Evolutionary conservation across 139 green algal species (phyloP), one percentile per base, ranked within the genome.

Genomic region (Desmodesmus armatus): DNA sequence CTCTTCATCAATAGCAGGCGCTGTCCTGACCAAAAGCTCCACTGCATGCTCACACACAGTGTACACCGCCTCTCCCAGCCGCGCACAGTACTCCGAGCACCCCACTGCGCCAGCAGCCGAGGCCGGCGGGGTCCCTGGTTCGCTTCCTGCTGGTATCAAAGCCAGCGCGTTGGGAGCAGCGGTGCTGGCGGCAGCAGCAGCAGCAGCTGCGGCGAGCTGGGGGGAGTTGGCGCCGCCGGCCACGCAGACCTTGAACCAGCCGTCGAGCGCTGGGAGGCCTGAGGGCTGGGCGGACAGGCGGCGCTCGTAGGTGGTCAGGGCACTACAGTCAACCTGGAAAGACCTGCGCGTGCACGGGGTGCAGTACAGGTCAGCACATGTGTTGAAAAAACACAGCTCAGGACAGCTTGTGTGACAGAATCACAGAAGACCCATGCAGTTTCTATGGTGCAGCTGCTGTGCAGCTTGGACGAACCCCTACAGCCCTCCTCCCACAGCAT

Each of bases 51-150:
- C 79, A 27, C 41, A 62, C 2, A 31, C 65, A 17, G 79, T 39
- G 17, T 85, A 85, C n/a, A 78, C 35, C 5, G 79, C 79, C 79
- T 85, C 79, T 41, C 62, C 62, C 44, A 85, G 65, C 17, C 79
- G 47, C 15, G 43, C 79, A 44, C 44, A 75, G 31, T 78, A 85
- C 65, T 85, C 79, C 9, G 44, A 67, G 44, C 79, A 85, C 0
- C 63, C 31, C 44, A 17, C 66, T 44, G 17, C 63, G 15, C 66
- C 66, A 44, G 35, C 66, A 44, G 66, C 66, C 2, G 66, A 44
- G 35, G 27, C n/a, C 33, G 66, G 66, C n/a, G n/a, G n/a, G n/a
- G n/a, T n/a, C n/a, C n/a, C n/a, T n/a, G n/a, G n/a, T n/a, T n/a
- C n/a, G n/a, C n/a, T n/a, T n/a, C 60, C 60, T 69, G 60, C 60